phyloP scores from a whole-genome alignment of 108 stramenopile genomes.

The Cylindrotheca fusiformis region DNA sequence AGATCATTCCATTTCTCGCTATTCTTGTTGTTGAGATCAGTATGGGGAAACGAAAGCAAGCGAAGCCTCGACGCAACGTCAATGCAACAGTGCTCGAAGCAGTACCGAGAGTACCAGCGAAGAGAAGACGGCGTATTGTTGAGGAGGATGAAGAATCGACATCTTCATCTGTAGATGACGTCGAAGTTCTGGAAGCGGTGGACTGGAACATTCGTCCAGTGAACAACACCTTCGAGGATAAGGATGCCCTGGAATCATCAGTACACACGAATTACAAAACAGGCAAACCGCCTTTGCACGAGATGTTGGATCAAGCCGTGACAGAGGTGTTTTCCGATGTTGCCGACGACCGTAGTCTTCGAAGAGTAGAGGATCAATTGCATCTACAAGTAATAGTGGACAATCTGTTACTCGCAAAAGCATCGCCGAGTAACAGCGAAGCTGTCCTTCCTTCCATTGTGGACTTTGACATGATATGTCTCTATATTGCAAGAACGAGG shows the following conservation, averaged over 20 bases:
- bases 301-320: neutral
- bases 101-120: neutral
- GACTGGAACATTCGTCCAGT: too few species aligned
- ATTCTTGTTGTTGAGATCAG: neutral
- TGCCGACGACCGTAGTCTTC: too few species aligned
- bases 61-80: neutral
- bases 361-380: too few species aligned
- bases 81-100: neutral
- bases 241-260: too few species aligned
- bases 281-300: neutral
- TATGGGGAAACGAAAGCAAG: neutral
- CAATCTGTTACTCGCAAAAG: too few species aligned
- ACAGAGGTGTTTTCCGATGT: neutral
- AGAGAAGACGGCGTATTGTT: neutral
- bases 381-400: too few species aligned
- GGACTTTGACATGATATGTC: neutral
- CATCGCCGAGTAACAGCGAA: neutral
- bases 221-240: too few species aligned
- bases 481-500: too few species aligned
- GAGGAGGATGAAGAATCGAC: neutral
- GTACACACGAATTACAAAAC: too few species aligned
- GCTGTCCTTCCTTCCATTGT: neutral
- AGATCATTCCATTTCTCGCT: too few species aligned
- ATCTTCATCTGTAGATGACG: too few species aligned
- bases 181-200: too few species aligned